Evolutionary conservation across 441 rosid genomes (phyloP).

Genomic region (Sinapis alba): DNA sequence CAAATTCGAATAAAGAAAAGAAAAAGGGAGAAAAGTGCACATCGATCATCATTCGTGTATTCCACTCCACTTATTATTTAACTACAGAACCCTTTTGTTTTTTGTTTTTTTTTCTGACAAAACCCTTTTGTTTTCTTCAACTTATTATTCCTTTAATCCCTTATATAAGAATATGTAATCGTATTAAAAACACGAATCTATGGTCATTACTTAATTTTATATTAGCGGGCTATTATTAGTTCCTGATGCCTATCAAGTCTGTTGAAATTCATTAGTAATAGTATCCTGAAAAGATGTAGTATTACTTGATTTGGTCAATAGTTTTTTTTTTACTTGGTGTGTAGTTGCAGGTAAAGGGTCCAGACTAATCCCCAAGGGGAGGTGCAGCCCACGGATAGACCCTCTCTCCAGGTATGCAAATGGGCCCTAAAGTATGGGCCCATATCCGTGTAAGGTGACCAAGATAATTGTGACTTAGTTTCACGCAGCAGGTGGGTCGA

Average conservation of each 20-base stretch:
- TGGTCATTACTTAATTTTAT: background rate
- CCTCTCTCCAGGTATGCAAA: too few species aligned
- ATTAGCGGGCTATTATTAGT: background rate
- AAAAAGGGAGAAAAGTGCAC: background rate
- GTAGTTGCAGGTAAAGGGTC: too few species aligned
- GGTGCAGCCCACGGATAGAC: too few species aligned
- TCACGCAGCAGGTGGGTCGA: too few species aligned
- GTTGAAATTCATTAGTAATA: background rate
- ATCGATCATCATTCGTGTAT: constrained; percentile 25
- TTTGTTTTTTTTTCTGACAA: background rate
- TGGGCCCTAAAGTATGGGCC: too few species aligned
- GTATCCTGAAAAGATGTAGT: too few species aligned
- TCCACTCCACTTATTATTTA: background rate
- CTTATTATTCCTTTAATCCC: background rate
- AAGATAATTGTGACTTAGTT: too few species aligned
- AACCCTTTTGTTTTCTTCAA: background rate
- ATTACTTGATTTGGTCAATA: too few species aligned
- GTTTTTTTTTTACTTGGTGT: too few species aligned
- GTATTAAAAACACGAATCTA: background rate
- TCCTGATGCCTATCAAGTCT: background rate
- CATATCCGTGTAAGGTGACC: too few species aligned
- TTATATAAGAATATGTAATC: background rate
- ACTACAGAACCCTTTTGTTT: background rate
- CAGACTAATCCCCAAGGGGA: too few species aligned
- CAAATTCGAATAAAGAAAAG: constrained; percentile 9